Conservation (phyloP, 2,329 filamentous ascomycete species). For the Simplicillium sp. region DNA sequence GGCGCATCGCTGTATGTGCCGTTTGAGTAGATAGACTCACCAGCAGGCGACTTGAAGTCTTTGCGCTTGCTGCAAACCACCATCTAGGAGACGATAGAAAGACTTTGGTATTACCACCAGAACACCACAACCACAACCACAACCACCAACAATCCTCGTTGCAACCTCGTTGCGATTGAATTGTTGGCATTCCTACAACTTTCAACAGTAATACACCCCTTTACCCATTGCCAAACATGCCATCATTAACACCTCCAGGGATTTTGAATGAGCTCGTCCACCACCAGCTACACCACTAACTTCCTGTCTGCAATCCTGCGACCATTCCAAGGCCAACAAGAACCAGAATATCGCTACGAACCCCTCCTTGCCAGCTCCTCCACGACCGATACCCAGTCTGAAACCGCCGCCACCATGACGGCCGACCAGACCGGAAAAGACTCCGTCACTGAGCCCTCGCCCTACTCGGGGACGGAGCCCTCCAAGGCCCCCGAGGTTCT, state of each 20-base stretch:
- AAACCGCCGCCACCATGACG: not conserved
- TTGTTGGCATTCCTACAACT: not conserved
- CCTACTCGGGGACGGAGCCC: too few species aligned
- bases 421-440: too few species aligned
- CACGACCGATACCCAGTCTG: not conserved
- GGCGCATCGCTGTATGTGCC: constrained; percentile 36
- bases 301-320: not conserved
- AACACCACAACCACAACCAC: not conserved
- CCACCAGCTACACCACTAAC: constrained; percentile 5
- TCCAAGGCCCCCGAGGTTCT: not conserved
- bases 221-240: too few species aligned
- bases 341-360: constrained; percentile 6
- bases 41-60: constrained; percentile 57
- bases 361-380: not conserved
- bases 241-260: too few species aligned
- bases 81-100: constrained; percentile 39
- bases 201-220: too few species aligned
- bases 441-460: too few species aligned
- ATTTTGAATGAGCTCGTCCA: too few species aligned
- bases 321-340: constrained; percentile 11
- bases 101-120: constrained; percentile 27
- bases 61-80: constrained; percentile 48
- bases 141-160: not conserved
- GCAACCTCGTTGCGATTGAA: too few species aligned
- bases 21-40: constrained; percentile 26